These are phyloP conservation scores for Pugionium cornutum DNA, from an alignment of 345 rosid genomes.

Conservation along the genomic window DNA sequence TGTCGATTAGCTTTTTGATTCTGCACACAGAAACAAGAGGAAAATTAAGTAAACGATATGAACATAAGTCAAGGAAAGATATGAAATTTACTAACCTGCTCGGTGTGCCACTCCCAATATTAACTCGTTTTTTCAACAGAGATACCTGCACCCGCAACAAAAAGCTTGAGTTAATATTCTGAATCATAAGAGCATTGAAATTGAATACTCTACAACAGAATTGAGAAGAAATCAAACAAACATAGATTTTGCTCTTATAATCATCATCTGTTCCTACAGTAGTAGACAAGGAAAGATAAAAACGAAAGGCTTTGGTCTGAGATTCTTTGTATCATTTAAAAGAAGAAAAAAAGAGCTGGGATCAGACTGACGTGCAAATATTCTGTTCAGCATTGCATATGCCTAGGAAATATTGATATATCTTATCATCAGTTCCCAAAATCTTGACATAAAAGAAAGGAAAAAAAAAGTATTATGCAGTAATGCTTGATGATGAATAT, in stretches of 20 bases:
- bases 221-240: too few species aligned
- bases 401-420: constrained; percentile 30
- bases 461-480: neutral
- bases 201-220: constrained; percentile 5
- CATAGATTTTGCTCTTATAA: neutral
- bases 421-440: constrained; percentile 44
- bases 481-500: neutral
- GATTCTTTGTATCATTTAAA: too few species aligned
- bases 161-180: neutral
- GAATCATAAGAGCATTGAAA: neutral
- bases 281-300: too few species aligned
- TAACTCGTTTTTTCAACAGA: constrained; percentile 68
- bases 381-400: constrained; percentile 33
- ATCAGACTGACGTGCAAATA: constrained; percentile 62
- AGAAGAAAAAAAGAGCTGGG: neutral
- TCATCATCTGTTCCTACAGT: too few species aligned
- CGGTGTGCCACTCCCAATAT: constrained; percentile 87
- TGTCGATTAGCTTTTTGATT: constrained; percentile 75
- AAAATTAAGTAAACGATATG: constrained; percentile 3
- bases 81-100: constrained; percentile 55
- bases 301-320: neutral
- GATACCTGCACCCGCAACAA: constrained; percentile 53
- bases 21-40: constrained; percentile 38
- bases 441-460: neutral
- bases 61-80: neutral